These are phyloP conservation scores for Pachyrhizus erosus DNA, from an alignment of 306 rosid genomes.

Conservation along the genomic window DNA sequence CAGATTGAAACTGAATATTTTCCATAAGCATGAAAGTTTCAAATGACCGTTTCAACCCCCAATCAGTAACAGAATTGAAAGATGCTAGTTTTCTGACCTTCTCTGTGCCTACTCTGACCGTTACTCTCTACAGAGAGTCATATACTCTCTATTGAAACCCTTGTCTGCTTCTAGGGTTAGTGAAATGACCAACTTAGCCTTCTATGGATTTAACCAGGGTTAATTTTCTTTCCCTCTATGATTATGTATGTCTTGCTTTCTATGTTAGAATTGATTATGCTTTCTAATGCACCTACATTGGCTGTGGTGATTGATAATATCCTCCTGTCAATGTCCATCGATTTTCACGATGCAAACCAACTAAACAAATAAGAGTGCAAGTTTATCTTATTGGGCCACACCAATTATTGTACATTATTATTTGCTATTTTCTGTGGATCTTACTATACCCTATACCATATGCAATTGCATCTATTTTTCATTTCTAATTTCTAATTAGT, in stretches of 20 bases:
- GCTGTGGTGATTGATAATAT: slow-evolving; percentile 44
- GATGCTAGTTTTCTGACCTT: slow-evolving; percentile 20
- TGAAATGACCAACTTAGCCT: slow-evolving; percentile 47
- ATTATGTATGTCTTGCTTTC: slow-evolving; percentile 40
- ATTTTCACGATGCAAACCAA: slow-evolving; percentile 41
- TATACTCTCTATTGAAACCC: background rate
- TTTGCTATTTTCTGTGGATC: background rate
- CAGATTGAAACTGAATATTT: background rate
- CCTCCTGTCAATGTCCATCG: slow-evolving; percentile 42
- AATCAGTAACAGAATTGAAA: slow-evolving; percentile 39
- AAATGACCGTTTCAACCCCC: slow-evolving; percentile 44
- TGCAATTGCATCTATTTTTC: slow-evolving; percentile 17
- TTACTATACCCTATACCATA: background rate
- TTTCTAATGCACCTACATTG: slow-evolving; percentile 48
- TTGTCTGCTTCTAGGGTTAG: background rate
- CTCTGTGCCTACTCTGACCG: slow-evolving; percentile 47
- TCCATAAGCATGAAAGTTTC: background rate
- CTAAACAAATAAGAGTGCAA: slow-evolving; percentile 18
- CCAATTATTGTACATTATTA: slow-evolving; percentile 15
- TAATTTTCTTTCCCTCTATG: slow-evolving; percentile 9
- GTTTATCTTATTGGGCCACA: slow-evolving; percentile 42
- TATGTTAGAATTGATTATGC: slow-evolving; percentile 39
- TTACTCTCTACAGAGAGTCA: slow-evolving; percentile 21
- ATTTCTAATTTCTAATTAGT: background rate
- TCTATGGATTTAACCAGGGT: slow-evolving; percentile 32